phyloP scores from a whole-genome alignment of 176 grass and related monocot genomes.

The Aegilops sharonensis region DNA sequence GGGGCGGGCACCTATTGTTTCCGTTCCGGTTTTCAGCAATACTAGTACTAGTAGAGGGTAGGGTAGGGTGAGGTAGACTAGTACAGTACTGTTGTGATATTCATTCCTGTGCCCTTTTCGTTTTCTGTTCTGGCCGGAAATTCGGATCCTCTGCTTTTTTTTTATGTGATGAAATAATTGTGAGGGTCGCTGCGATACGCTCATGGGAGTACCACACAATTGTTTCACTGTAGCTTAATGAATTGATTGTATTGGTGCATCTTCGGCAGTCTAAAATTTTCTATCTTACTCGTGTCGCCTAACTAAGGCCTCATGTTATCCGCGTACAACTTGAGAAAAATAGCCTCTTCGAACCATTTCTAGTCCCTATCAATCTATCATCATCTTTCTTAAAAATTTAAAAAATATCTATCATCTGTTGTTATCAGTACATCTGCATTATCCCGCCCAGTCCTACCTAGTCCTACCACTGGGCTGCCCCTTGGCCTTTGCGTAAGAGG shows the following conservation, averaged over 20 bases:
- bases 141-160: not conserved
- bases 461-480: not conserved
- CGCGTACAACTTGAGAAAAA: not conserved
- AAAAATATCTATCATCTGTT: no score
- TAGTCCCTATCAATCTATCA: not conserved
- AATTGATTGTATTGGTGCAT: not conserved
- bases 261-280: not conserved
- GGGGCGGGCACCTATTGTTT: constrained; percentile 22
- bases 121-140: no score
- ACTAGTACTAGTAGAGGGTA: not conserved
- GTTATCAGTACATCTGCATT: not conserved
- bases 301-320: not conserved
- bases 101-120: not conserved
- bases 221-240: not conserved
- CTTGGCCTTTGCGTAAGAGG: not conserved
- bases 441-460: no score
- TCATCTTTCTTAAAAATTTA: no score
- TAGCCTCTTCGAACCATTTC: not conserved
- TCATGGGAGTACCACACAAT: not conserved
- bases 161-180: not conserved
- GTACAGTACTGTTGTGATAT: constrained; percentile 24
- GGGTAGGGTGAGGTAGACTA: not conserved
- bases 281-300: not conserved
- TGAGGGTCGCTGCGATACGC: not conserved
- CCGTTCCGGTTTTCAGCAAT: constrained; percentile 15